phyloP scores from a whole-genome alignment of 2,329 filamentous ascomycete species.

The Helotiales sp. region DNA sequence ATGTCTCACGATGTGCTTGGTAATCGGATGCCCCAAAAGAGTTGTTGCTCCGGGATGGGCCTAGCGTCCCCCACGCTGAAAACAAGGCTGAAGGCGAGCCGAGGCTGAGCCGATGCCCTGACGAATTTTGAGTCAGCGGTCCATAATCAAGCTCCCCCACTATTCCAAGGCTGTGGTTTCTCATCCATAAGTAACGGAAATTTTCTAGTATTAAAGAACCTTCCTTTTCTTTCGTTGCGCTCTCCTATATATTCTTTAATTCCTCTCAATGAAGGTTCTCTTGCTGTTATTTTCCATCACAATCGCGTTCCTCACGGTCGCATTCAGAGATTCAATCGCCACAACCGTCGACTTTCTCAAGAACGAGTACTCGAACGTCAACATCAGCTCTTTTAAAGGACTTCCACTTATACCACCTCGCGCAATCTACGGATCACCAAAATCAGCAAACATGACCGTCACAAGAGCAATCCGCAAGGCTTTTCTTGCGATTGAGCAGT shows the following conservation, averaged over 20 bases:
- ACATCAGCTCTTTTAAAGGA: slow-evolving; percentile 26
- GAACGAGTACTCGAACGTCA: slow-evolving; percentile 26
- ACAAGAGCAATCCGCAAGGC: slow-evolving; percentile 80
- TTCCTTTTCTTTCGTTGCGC: slow-evolving; percentile 29
- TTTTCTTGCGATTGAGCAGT: slow-evolving; percentile 83
- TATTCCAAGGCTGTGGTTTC: slow-evolving; percentile 17
- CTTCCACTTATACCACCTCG: slow-evolving; percentile 31
- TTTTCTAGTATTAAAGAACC: slow-evolving; percentile 21
- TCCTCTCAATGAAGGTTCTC: slow-evolving; percentile 38
- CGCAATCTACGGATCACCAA: slow-evolving; percentile 28
- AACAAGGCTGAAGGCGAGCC: slow-evolving; percentile 1
- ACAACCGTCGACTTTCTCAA: slow-evolving; percentile 27
- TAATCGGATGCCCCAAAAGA: neutral
- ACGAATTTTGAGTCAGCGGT: slow-evolving; percentile 27
- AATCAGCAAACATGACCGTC: slow-evolving; percentile 60
- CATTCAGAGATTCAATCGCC: slow-evolving; percentile 37
- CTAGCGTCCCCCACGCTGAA: neutral
- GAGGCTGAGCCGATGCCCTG: slow-evolving; percentile 11
- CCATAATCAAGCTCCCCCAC: slow-evolving; percentile 23
- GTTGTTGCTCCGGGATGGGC: neutral
- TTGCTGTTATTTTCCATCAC: slow-evolving; percentile 36
- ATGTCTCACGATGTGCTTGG: neutral
- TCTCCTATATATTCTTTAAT: slow-evolving; percentile 29
- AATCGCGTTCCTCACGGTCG: slow-evolving; percentile 38
- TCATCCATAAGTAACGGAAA: slow-evolving; percentile 9